phyloP scores from a whole-genome alignment of 1,139 yeast species.

The Geotrichum cucujoidarum region DNA sequence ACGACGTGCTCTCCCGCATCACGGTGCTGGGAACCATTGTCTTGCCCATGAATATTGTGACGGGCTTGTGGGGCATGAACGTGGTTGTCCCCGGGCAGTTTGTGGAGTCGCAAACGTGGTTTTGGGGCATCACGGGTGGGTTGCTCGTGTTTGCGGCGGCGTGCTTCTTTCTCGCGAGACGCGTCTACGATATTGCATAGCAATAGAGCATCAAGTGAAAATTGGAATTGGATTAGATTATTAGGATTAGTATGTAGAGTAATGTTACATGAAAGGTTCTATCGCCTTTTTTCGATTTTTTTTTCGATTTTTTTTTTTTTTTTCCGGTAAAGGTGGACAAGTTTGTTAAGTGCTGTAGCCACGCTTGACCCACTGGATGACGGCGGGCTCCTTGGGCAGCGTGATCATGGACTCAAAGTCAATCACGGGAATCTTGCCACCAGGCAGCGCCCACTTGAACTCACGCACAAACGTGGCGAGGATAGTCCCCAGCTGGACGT shows the following conservation, averaged over 20 bases:
- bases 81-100: constrained; percentile 93
- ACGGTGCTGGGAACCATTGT: constrained; percentile 93
- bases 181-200: constrained; percentile 28
- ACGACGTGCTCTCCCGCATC: constrained; percentile 89
- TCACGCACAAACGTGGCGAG: constrained; percentile 71
- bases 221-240: not conserved
- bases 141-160: constrained; percentile 35
- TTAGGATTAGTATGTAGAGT: not conserved
- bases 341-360: not conserved
- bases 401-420: constrained; percentile 95
- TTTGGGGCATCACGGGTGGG: constrained; percentile 43
- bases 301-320: too few relatives aligned
- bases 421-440: constrained; percentile 59
- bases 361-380: constrained; percentile 57
- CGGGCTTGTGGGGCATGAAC: constrained; percentile 99
- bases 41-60: constrained; percentile 85
- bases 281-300: not conserved
- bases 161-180: constrained; percentile 33
- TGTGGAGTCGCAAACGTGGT: constrained; percentile 66
- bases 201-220: not conserved
- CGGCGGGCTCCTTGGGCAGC: constrained; percentile 76
- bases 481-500: constrained; percentile 84
- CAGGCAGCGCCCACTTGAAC: constrained; percentile 65
- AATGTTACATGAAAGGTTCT: not conserved
- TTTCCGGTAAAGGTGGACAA: not conserved